Percentiles rank a stretch among this genome's conserved stretches.
phyloP scores from a whole-genome alignment of 73 alveolate genomes.

The Effrenium voratum region DNA sequence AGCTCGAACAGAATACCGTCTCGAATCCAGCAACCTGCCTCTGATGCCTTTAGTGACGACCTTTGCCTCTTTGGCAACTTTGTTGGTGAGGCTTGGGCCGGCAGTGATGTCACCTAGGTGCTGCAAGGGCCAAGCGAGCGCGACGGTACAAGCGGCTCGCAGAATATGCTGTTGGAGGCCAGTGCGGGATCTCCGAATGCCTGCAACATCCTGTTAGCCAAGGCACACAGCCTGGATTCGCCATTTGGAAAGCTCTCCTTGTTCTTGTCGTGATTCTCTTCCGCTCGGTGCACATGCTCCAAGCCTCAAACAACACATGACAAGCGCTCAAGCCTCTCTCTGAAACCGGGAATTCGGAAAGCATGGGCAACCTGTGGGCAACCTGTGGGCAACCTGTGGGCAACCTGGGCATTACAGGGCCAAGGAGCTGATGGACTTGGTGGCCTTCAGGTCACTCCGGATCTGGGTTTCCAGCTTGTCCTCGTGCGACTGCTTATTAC shows the following conservation, averaged over 20 bases:
- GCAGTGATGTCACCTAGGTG: slow-evolving; percentile 61
- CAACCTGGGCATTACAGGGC: neutral
- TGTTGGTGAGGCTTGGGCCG: slow-evolving; percentile 57
- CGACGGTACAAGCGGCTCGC: neutral
- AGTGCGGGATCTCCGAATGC: too few relatives aligned
- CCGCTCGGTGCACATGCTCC: slow-evolving; percentile 77
- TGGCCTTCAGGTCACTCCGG: slow-evolving; percentile 27
- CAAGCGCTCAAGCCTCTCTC: too few relatives aligned
- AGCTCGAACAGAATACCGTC: neutral
- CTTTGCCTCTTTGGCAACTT: slow-evolving; percentile 89
- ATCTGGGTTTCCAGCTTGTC: slow-evolving; percentile 85
- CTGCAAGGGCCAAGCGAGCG: neutral
- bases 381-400: neutral
- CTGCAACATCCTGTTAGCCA: too few relatives aligned
- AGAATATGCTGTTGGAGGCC: too few relatives aligned
- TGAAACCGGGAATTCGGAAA: too few relatives aligned
- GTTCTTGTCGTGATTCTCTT: slow-evolving; percentile 46
- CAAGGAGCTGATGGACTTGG: slow-evolving; percentile 58
- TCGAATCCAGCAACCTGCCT: slow-evolving; percentile 1
- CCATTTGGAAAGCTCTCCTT: slow-evolving; percentile 63
- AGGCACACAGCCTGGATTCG: slow-evolving; percentile 54
- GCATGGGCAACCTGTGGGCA: too few relatives aligned
- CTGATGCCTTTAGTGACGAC: slow-evolving; percentile 77
- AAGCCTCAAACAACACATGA: too few relatives aligned
- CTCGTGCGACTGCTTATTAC: too few relatives aligned